phyloP scores from a whole-genome alignment of 202 grass and related monocot species.

The Alloteropsis angusta region DNA sequence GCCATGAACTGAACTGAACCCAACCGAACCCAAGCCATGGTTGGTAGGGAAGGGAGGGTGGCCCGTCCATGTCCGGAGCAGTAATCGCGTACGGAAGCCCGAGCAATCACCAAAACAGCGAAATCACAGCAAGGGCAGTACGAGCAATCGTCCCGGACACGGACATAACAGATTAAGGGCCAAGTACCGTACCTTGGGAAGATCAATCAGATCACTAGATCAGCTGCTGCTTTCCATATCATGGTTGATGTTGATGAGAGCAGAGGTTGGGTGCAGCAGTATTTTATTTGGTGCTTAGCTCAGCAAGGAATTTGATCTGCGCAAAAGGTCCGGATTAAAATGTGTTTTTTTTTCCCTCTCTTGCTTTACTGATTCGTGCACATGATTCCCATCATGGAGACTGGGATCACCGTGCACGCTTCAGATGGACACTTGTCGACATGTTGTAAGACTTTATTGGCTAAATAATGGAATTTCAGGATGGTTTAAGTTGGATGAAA shows the following conservation, averaged over 20 bases:
- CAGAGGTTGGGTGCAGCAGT: not conserved
- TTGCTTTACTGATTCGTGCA: not conserved
- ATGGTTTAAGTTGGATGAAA: not conserved
- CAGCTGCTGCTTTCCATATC: not conserved
- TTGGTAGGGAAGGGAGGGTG: not conserved
- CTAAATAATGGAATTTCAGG: not conserved
- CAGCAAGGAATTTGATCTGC: not conserved
- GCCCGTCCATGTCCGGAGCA: not conserved
- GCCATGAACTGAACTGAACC: not conserved
- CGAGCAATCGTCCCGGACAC: not conserved
- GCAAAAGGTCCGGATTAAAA: slow-evolving; percentile 7
- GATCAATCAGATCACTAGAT: not conserved
- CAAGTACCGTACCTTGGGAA: not conserved
- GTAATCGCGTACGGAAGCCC: not conserved
- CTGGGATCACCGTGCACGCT: not conserved
- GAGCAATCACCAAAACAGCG: not conserved
- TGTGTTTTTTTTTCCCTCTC: not conserved
- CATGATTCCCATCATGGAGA: not conserved
- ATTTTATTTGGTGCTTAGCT: not conserved
- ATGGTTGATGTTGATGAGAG: not conserved
- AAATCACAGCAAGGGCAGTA: not conserved
- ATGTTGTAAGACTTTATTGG: not conserved
- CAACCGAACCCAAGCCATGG: not conserved
- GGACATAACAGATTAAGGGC: not conserved
- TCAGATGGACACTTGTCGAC: not conserved